Evolutionary conservation across 1,284 basidiomycete genomes (phyloP), one percentile per base, ranked within the genome.

Genomic region (Tylopilus orsonianus): DNA sequence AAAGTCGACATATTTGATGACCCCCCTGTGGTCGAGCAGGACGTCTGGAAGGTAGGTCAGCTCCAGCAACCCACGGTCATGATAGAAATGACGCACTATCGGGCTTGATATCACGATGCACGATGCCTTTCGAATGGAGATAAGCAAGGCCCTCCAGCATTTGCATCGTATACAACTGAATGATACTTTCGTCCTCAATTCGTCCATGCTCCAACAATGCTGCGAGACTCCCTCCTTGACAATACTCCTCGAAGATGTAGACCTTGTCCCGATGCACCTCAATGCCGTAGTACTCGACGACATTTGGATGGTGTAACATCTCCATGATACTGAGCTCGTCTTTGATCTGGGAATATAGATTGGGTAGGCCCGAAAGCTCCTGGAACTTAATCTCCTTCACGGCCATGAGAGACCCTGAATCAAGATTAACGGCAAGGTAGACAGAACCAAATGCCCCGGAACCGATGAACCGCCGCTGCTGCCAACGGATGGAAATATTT

Each of bases 381-480:
- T 97, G 94, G 68, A 97, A 97, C 51, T 95, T 92, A 67, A 99
- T 96, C 74, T 99, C 97, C 73, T 99, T 99, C 64, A 99, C 97
- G 4, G 97, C 97, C 94, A 99, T 98, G 49, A 98, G 85, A 30
- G 91, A 90, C 42, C 96, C 94, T 2, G 93, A 90, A 66, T 99
- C 97, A 50, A 99, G 79, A 66, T 99, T 99, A 71, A 99, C 91
- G 18, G 95, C 97, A 35, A 93, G 80, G 68, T 99, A 99, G n/a
- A 99, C 97, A 10, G 89, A 93, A 18, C 95, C 95, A 65, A 97
- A 98, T 8, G 97, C 96, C 19, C 97, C 97, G 27, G 94, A 87
- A 42, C 97, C 97, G 59, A 99, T 97, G 71, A 97, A 98, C 46
- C 90, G 85, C 27, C 96, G 95, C 69, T 99, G 97, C 69, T 99